Conservation (phyloP, 139 green algal genomes). For the Chlorella sp. region DNA sequence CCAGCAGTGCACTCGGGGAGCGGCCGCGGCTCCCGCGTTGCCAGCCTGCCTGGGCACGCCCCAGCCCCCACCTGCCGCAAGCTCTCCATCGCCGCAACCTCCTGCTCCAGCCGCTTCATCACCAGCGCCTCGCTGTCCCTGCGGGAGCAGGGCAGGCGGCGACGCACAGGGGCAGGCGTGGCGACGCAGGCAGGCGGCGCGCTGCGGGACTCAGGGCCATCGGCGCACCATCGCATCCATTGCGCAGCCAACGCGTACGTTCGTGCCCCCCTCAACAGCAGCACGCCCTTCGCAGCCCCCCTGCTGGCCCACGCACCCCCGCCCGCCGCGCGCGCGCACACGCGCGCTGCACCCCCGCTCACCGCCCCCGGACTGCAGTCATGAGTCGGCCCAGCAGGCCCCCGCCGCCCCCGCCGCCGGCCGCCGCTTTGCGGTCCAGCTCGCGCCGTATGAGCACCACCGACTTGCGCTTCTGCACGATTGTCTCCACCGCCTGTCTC, state of each 20-base stretch:
- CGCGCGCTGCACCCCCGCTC: slow-evolving; percentile 13
- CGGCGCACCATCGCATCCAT: too few species aligned
- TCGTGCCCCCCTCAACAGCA: too few species aligned
- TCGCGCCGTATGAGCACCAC: slow-evolving; percentile 54
- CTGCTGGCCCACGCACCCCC: too few species aligned
- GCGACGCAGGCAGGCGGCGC: too few species aligned
- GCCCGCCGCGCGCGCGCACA: too few species aligned
- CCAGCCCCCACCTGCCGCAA: slow-evolving; percentile 59
- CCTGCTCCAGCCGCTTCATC: slow-evolving; percentile 63
- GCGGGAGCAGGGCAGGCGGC: too few species aligned
- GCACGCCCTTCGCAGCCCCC: too few species aligned
- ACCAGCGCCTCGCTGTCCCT: too few species aligned
- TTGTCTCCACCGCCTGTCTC: slow-evolving; percentile 58
- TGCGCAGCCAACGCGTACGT: too few species aligned
- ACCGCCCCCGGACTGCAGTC: slow-evolving; percentile 40
- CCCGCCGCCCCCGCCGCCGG: background rate
- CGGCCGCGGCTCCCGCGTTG: background rate
- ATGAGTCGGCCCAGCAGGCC: slow-evolving; percentile 47
- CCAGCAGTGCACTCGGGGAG: background rate
- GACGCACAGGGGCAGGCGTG: too few species aligned
- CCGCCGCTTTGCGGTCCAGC: slow-evolving; percentile 37
- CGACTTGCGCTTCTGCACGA: slow-evolving; percentile 64
- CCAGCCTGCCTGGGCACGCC: too few species aligned
- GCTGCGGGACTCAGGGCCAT: too few species aligned
- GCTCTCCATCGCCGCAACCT: slow-evolving; percentile 60